Base-by-base conservation (phyloP, 805 yeast genomes). In the Vanderwaltozyma tropicalis region DNA sequence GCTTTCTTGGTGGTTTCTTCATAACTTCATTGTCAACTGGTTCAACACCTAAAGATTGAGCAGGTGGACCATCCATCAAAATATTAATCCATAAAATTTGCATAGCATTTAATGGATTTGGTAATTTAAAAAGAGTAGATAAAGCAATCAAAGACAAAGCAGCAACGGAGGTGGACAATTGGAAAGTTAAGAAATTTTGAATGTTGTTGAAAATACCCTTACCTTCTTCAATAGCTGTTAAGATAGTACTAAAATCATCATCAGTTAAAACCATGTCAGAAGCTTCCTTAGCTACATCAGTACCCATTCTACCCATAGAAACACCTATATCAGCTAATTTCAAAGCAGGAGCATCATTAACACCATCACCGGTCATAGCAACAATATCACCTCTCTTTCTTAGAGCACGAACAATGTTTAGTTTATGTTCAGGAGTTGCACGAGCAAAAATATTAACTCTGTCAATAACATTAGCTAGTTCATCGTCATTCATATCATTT, bases 281-380 rank as follows among this genome's bases (percentile, higher is more conserved):
- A 2, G 97, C 97, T 61, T 89, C 98, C 55, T 89, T 89, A 34
- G 98, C 98, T 29, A 89, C 98, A 61, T 89, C 98, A 0, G 97
- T 92, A 42, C 98, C 98, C 66, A 82, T 80, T 49, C 75, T 76
- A 42, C 87, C 92, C 92, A 88, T 87, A 12, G 95, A 80, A 49
- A 89, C 89, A 2, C 99, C 99, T 41, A 92, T 95, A 63, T 92
- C 97, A 0, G 98, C 99, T 41, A 88, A 69, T 55, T 89, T 86
- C 54, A 92, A 71, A 3, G 98, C 97, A 13, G 96, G 96, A 0
- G 97, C 98, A 69, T 92, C 99, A 59, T 92, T 92, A 8, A 97
- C 89, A 62, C 99, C 99, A 60, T 92, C 99, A 56, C 98, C 99
- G 28, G 97, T 88, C 96, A 89, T 88, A 18, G 96, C 98, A 37